Evolutionary conservation across 1,284 basidiomycete species (phyloP).

Genomic region (Austropuccinia psidii): DNA sequence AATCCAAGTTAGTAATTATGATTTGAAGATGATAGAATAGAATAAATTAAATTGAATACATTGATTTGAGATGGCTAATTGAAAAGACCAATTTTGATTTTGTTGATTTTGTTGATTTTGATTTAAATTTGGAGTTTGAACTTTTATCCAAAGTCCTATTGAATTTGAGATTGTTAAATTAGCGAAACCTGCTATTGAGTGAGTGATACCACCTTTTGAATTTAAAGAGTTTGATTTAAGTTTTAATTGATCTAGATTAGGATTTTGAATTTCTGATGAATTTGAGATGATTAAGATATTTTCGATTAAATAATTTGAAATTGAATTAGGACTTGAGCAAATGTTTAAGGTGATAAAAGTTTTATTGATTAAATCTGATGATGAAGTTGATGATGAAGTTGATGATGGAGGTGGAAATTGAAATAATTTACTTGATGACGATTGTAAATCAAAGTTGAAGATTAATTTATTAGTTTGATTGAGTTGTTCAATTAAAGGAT

Average conservation of each 20-base stretch:
- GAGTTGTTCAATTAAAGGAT: no score
- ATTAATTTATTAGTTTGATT: no score
- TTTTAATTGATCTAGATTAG: background rate
- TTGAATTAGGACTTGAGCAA: background rate
- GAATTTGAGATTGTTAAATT: slow-evolving; percentile 18
- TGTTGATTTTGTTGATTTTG: background rate
- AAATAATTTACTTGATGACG: no score
- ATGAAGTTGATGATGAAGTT: no score
- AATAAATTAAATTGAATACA: no score
- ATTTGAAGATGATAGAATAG: background rate
- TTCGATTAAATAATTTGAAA: background rate
- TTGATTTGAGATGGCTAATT: background rate
- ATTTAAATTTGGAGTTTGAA: background rate
- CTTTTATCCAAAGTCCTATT: background rate
- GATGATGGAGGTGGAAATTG: no score
- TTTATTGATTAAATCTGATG: no score
- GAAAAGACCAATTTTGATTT: background rate
- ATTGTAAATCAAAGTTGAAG: no score
- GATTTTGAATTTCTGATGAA: slow-evolving; percentile 8
- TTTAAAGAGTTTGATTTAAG: background rate
- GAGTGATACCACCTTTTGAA: background rate
- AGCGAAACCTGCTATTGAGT: background rate
- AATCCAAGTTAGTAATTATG: background rate
- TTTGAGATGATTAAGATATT: slow-evolving; percentile 29
- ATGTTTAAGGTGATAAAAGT: slow-evolving; percentile 1